Evolutionary conservation across 2,329 filamentous ascomycete species (phyloP).

Genomic region (Apiospora rasikravindrae): DNA sequence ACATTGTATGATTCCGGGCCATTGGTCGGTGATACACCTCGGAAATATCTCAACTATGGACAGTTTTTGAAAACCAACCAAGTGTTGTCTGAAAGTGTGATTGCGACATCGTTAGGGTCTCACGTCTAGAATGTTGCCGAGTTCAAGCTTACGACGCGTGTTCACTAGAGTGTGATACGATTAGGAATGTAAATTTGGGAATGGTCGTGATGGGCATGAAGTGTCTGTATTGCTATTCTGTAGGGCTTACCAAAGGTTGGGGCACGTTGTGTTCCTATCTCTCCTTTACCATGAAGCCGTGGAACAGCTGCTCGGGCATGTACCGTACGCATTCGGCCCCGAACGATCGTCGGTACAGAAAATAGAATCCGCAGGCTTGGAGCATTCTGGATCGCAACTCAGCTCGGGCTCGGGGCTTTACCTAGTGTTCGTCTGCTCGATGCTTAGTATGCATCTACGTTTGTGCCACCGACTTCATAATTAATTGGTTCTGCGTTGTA

Average conservation of each 20-base stretch:
- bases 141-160: background rate
- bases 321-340: background rate
- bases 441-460: background rate
- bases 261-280: background rate
- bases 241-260: accelerated
- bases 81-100: background rate
- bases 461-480: background rate
- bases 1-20: background rate
- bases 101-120: background rate
- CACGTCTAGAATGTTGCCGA: background rate
- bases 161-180: background rate
- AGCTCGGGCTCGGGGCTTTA: background rate
- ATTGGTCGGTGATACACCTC: background rate
- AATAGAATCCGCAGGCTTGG: accelerated
- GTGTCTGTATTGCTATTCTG: background rate
- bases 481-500: conserved; percentile 5
- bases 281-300: too few relatives aligned
- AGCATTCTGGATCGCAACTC: background rate
- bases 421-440: too few relatives aligned
- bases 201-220: background rate
- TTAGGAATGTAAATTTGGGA: background rate
- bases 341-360: background rate
- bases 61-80: background rate
- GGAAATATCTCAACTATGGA: background rate
- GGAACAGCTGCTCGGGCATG: background rate